Evolutionary conservation across 139 green algal species (phyloP), one percentile per base, ranked within the genome.

Genomic region (Parachlorella kessleri): DNA sequence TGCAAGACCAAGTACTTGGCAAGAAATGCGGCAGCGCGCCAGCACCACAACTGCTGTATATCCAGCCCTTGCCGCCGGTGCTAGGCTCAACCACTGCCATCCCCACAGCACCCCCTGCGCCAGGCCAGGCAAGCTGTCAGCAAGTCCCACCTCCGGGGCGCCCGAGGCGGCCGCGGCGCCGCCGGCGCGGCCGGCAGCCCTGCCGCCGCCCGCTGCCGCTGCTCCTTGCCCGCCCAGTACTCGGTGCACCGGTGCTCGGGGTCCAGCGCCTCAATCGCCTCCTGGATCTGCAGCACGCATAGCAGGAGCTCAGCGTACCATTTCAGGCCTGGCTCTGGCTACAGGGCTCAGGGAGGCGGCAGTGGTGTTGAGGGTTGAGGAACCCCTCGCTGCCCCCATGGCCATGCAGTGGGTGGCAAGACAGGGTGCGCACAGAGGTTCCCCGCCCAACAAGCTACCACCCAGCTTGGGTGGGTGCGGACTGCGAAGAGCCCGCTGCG

Each of bases 251-350:
- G 36, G 40, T 85, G 82, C 26, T 93, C 74, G 1, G 90, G 81
- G 86, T 98, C 94, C 74, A 96, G 83, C 14, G 83, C 86, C 87
- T 98, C 94, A 18, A 98, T 92, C 33, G 82, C 87, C 36, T 85
- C 85, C 48, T 88, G 68, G 48, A 96, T 90, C 84, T 94, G 82
- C 75, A 73, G 39, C 55, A 63, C 4, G 48, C 48, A 59, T 18
- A 14, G 21, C 14, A 48, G 28, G 42, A 30, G 39, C 8, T 53
- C 63, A 79, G 23, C 26, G 59, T 32, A 6, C 24, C 40, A 4
- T 68, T 69, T 33, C 63, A 18, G 28, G 26, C 63, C 53, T 63
- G 53, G 18, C 18, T 63, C 53, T 63, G 53, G 18, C 53, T 28
- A 28, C 53, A 63, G 18, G 23, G 53, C 23, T 63, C 53, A 63